phyloP scores from a whole-genome alignment of 371 early-diverging fungal species.

The Mucor sp. region DNA sequence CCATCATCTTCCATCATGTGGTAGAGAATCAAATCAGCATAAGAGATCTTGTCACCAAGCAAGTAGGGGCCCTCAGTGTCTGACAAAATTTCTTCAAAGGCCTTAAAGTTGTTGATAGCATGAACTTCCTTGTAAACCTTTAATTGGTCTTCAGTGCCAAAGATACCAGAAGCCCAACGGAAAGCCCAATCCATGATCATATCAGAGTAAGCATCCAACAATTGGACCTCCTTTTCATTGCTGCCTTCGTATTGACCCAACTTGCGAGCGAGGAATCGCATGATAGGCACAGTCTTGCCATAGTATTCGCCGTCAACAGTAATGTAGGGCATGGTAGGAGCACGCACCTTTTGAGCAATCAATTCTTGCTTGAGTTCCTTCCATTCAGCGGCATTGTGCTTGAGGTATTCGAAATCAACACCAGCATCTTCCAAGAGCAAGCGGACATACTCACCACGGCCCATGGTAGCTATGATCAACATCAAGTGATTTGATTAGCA shows the following conservation, averaged over 20 bases:
- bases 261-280: slow-evolving; percentile 29
- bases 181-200: slow-evolving; percentile 14
- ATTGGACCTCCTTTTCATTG: slow-evolving; percentile 27
- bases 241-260: slow-evolving; percentile 28
- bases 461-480: slow-evolving; percentile 8
- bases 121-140: neutral
- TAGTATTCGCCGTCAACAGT: slow-evolving; percentile 28
- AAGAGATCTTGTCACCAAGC: slow-evolving; percentile 29
- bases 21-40: slow-evolving; percentile 32
- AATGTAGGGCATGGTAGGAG: slow-evolving; percentile 27
- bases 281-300: slow-evolving; percentile 20
- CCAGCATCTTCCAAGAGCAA: slow-evolving; percentile 38
- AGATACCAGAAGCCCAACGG: neutral
- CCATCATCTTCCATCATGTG: slow-evolving; percentile 22
- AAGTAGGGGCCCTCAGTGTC: slow-evolving; percentile 26
- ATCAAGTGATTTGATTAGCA: neutral
- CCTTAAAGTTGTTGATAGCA: neutral
- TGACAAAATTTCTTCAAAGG: slow-evolving; percentile 12
- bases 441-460: slow-evolving; percentile 29
- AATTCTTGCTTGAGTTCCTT: slow-evolving; percentile 15
- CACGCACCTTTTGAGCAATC: slow-evolving; percentile 1
- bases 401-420: slow-evolving; percentile 26
- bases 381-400: slow-evolving; percentile 19
- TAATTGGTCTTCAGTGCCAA: neutral
- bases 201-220: slow-evolving; percentile 25